Evolutionary conservation across 345 rosid species (phyloP), one percentile per base, ranked within the genome.

Genomic region (Nephelium lappaceum): DNA sequence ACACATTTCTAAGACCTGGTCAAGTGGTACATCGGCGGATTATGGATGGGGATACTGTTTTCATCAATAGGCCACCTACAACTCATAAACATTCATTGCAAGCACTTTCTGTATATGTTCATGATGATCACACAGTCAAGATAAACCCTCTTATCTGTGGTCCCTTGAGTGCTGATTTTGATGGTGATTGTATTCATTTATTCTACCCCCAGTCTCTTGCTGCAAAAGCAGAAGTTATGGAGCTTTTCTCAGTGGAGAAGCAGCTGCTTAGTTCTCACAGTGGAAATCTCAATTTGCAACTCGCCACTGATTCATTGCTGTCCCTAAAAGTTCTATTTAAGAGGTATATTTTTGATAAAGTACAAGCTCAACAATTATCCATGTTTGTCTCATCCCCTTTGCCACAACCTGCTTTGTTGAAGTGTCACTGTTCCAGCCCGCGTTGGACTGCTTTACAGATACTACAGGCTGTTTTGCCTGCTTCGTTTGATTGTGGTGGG

Each of bases 81-180:
- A 96, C 97, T 0, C 99, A 96, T 75, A 94, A 96, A 75, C 98
- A 96, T 81, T 94, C 99, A 2, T 74, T 96, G 19, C 99, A 94
- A 83, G 99, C 99, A 6, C 91, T 96, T 31, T 89, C 94, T 11
- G 97, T 91, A 4, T 96, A 96, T 85, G 86, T 94, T 25, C 99
- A 96, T 47, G 97, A 94, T 67, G 99, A 93, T 77, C 98, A 96
- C 83, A 89, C 95, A 0, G 99, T 96, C 61, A 96, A 96, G 86
- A 94, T 96, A 11, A 96, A 96, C 75, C 99, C 98, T 38, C 79
- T 96, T 12, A 96, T 96, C 62, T 96, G 99, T 85, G 88, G 93
- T 45, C 99, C 99, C 6, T 74, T 96, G 57, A 87, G 98, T 86
- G 98, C 99, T 79, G 99, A 96, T 82, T 96, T 96, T 81, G 99